Conservation (phyloP, 345 rosid species). For the Hibiscus tridactylites region DNA sequence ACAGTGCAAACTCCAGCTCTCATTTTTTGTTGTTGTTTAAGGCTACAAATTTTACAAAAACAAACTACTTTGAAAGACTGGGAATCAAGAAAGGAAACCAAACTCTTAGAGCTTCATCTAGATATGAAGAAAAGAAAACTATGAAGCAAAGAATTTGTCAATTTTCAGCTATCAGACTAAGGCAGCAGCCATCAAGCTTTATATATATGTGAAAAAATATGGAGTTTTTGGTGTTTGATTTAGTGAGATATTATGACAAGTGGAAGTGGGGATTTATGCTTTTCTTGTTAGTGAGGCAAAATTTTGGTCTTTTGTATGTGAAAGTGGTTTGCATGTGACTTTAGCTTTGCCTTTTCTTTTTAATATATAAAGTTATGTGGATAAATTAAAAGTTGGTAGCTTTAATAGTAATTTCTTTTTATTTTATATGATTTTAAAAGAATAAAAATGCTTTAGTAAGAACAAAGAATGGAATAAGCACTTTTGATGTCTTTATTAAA, state of each 20-base stretch:
- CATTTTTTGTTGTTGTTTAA: constrained; percentile 19
- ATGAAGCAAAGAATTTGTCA: not conserved
- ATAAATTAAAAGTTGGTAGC: constrained; percentile 21
- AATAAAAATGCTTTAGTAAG: constrained; percentile 18
- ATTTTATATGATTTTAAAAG: constrained; percentile 1
- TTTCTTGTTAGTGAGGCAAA: constrained; percentile 55
- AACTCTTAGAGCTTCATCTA: constrained; percentile 2
- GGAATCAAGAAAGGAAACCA: not conserved
- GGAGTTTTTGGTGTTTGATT: not conserved
- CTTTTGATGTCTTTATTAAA: constrained; percentile 15
- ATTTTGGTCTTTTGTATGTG: constrained; percentile 23
- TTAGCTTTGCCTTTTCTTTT: constrained; percentile 15
- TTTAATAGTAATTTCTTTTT: not conserved
- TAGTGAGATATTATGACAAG: constrained; percentile 10
- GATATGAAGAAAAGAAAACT: too few species aligned
- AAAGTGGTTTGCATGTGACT: constrained; percentile 68
- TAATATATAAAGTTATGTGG: constrained; percentile 20
- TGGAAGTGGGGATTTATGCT: constrained; percentile 36
- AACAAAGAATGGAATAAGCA: constrained; percentile 33
- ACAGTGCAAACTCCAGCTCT: constrained; percentile 52
- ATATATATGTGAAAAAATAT: not conserved
- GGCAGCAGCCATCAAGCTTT: not conserved
- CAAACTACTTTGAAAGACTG: not conserved
- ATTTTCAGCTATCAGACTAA: not conserved
- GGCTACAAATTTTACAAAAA: not conserved